Conservation (phyloP, 2,329 filamentous ascomycete species). For the Aureobasidium sp. region DNA sequence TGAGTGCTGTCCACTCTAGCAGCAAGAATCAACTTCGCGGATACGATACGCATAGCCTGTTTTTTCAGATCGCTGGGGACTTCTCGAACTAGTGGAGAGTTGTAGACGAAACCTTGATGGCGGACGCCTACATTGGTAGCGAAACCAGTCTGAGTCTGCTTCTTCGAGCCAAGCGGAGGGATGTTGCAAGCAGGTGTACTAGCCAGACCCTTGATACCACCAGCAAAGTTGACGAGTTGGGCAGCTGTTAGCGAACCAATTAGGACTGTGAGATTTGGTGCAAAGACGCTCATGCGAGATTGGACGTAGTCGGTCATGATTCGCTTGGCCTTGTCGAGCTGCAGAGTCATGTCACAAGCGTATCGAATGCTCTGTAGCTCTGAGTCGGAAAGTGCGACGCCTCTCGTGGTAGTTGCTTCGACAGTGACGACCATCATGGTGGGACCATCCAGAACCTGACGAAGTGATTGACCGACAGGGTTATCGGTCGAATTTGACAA, state of each 20-base stretch:
- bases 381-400: conserved; percentile 64
- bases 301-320: conserved; percentile 90
- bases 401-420: conserved; percentile 84
- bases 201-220: conserved; percentile 78
- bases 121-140: conserved; percentile 88
- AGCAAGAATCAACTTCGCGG: conserved; percentile 88
- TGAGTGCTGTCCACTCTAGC: conserved; percentile 85
- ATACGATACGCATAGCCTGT: conserved; percentile 90
- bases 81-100: conserved; percentile 79
- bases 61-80: conserved; percentile 83
- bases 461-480: conserved; percentile 65
- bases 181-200: conserved; percentile 94
- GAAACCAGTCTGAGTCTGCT: conserved; percentile 70
- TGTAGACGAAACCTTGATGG: conserved; percentile 88
- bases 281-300: conserved; percentile 93
- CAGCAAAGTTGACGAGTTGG: conserved; percentile 90
- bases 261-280: conserved; percentile 83
- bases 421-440: conserved; percentile 93
- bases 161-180: conserved; percentile 82
- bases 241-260: conserved; percentile 90
- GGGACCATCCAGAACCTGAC: conserved; percentile 76
- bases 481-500: conserved; percentile 74
- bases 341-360: conserved; percentile 83
- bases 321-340: conserved; percentile 78
- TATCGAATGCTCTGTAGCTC: conserved; percentile 68